Evolutionary conservation across 495 filamentous ascomycete species (phyloP), one percentile per base, ranked within the genome.

Genomic region (Jackrogersella minutella): DNA sequence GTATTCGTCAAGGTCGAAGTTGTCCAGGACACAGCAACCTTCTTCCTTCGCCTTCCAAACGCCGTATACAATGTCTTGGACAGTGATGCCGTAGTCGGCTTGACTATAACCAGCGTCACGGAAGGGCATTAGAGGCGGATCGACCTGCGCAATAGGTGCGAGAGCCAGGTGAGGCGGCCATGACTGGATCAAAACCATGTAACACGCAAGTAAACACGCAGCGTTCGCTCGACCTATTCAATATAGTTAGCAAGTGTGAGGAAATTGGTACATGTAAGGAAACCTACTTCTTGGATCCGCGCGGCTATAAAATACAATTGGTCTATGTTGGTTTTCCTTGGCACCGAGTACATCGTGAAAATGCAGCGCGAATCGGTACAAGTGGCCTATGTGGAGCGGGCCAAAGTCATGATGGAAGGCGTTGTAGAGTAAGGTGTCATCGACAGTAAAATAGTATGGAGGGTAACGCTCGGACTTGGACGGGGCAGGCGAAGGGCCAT

Each of bases 101-200:
- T 99, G 95, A 71, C 95, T 97, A 79, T 98, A 99, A 36, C 95
- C 95, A 64, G 95, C 95, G 78, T 99, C 95, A 43, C 95, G 86
- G 84, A 99, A 99, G 3, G 95, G 95, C 95, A 99, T 99, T 73
- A 96, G 85, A 3, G 95, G 95, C 10, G 94, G 95, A 71, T 98
- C 94, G 52, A 92, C 90, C 79, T 98, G 96, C 11, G 95, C 91
- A 68, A 98, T 93, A 1, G 95, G 95, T 6, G 96, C 94, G 2
- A 99, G 86, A n/a, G 94, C 96, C 60, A 98, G 80, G 81, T 99
- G 95, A 24, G 95, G 95, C n/a, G 95, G 90, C 96, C 96, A 99
- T 10, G 87, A 88, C 77, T 99, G 95, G 69, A 99, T 95, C 49
- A 99, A 79, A n/a, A 99, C 91, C 94, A 98, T 97, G 75, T 98